Conservation (phyloP, 2,329 filamentous ascomycete genomes). For the Grosmannia penicillata region DNA sequence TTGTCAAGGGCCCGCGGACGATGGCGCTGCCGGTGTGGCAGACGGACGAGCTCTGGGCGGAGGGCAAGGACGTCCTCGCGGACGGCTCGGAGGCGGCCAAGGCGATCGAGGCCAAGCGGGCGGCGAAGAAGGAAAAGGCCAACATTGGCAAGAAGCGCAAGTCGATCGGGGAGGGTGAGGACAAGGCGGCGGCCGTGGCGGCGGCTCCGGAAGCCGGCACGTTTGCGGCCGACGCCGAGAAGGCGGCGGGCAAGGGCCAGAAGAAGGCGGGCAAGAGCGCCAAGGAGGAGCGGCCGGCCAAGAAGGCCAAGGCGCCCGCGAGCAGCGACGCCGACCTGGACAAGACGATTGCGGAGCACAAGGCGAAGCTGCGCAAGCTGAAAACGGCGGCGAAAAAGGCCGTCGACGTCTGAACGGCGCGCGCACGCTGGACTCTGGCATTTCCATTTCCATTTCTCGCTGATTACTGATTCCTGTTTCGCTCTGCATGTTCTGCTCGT, state of each 20-base stretch:
- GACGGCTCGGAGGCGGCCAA: constrained; percentile 32
- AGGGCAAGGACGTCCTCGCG: constrained; percentile 57
- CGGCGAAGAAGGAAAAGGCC: constrained; percentile 28
- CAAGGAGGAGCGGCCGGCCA: constrained; percentile 30
- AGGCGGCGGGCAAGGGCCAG: constrained; percentile 27
- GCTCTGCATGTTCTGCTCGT: no score
- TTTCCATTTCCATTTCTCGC: not conserved
- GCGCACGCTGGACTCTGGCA: not conserved
- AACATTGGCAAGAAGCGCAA: constrained; percentile 54
- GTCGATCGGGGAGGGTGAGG: constrained; percentile 23
- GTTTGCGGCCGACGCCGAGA: constrained; percentile 23
- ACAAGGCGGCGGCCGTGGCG: constrained; percentile 36
- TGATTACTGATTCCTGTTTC: not conserved
- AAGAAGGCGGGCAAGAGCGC: constrained; percentile 25
- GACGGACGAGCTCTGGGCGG: constrained; percentile 78
- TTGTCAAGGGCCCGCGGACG: constrained; percentile 83
- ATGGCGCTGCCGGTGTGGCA: constrained; percentile 89
- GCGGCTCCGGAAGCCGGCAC: constrained; percentile 28
- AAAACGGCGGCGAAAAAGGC: constrained; percentile 36
- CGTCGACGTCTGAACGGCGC: constrained; percentile 16
- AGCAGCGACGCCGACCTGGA: constrained; percentile 33
- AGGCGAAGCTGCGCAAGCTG: constrained; percentile 40
- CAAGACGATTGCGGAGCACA: constrained; percentile 42
- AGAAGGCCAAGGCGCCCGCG: constrained; percentile 23
- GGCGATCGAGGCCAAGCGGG: constrained; percentile 20